These are phyloP conservation scores for Nitzschia palea DNA, from an alignment of 108 stramenopile species.

Conservation along the genomic window DNA sequence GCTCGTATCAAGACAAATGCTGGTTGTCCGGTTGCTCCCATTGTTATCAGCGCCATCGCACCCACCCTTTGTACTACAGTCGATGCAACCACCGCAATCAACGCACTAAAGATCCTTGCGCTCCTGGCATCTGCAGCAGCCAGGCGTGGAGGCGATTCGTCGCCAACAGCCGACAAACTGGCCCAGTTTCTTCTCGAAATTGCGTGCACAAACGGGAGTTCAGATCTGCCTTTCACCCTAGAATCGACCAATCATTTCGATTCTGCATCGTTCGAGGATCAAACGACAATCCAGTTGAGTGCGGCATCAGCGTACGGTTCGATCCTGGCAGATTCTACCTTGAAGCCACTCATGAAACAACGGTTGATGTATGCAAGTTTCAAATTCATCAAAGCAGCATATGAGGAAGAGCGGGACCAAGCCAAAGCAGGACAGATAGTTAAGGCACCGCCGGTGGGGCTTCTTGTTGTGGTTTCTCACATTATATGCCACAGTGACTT, in stretches of 20 bases:
- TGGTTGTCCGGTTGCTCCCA: constrained; percentile 15
- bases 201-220: constrained; percentile 49
- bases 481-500: constrained; percentile 36
- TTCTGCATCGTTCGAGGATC: constrained; percentile 11
- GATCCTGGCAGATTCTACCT: constrained; percentile 17
- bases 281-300: background rate
- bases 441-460: constrained; percentile 3
- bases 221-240: constrained; percentile 19
- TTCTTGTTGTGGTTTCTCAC: constrained; percentile 29
- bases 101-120: constrained; percentile 18
- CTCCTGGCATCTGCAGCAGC: constrained; percentile 53
- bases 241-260: background rate
- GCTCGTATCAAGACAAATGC: constrained; percentile 4
- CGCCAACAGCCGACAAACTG: constrained; percentile 48
- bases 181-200: constrained; percentile 59
- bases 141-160: constrained; percentile 53
- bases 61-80: constrained; percentile 1
- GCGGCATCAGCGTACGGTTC: constrained; percentile 44
- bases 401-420: constrained; percentile 1
- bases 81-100: background rate
- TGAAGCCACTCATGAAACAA: constrained; percentile 45
- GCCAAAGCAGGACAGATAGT: background rate
- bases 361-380: constrained; percentile 29
- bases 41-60: background rate
- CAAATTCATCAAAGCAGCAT: constrained; percentile 24